Base-by-base conservation (phyloP, 805 yeast species). In the Starmerella riodocensis region DNA sequence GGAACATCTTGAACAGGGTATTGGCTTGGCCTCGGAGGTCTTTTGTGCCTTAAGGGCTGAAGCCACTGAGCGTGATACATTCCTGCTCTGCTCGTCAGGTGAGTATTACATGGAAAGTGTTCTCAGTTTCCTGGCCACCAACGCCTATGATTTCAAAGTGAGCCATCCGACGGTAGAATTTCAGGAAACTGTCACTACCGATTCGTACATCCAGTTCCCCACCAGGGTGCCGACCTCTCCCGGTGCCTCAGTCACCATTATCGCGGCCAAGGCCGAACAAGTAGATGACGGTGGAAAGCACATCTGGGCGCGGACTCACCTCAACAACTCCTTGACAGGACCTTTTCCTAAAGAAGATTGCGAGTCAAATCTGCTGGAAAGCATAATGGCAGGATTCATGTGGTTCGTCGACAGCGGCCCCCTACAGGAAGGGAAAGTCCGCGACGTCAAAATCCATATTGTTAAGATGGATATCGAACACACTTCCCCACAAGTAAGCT, bases 361-460 rank as follows among this genome's bases (percentile, higher is more conserved):
- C 25, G 17, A 17, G 4, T n/a, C 19, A 7, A 17, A 5, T 5
- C 6, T 31, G 4, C 17, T 26, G 3, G 31, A 32, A 2, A 19
- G 28, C 1, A 3, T 47, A 1, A 22, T 64, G 2, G 78, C 76
- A 48, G 98, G 97, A 0, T 91, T 88, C 60, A 69, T 71, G 50
- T 81, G 94, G 91, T 78, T 79, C 2, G 66, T 72, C 0, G 66
- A 73, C 40, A 94, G 82, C 51, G 98, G 98, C 0, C 98, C 99
- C 0, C 62, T 91, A n/a, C 75, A 93, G 45, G 94, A 80, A 44
- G 95, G 84, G 54, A 77, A 81, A 0, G 65, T 91, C 6, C 62
- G 81, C 38, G 70, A 76, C 39, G 73, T 91, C 58, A 73, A 74
- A 40, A 66, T 91, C 29, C 64, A 83, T 34, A 82, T 76, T 41